A percentile compares a stretch with the other conserved stretches of the same genome.
These are phyloP conservation scores for Trapa bicornis DNA, from an alignment of 345 rosid genomes.

Conservation along the genomic window DNA sequence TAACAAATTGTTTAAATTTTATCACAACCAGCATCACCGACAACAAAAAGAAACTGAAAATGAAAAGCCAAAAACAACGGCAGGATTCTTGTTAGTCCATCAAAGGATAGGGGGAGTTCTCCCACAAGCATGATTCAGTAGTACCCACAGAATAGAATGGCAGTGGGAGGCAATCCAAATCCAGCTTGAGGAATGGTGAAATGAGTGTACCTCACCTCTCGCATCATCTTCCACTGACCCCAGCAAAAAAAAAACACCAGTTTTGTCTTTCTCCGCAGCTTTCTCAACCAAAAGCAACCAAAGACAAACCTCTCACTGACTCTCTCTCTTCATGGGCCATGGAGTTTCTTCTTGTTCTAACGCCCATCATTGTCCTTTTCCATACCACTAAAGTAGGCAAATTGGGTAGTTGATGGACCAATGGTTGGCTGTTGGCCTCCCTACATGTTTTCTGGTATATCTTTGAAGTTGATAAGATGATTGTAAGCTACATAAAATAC, in stretches of 20 bases:
- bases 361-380: neutral
- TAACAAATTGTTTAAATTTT: too few species aligned
- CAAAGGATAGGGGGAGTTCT: too few species aligned
- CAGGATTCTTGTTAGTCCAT: too few species aligned
- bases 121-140: neutral
- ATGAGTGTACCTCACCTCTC: slow-evolving; percentile 8
- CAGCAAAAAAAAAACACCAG: neutral
- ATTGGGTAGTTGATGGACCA: neutral
- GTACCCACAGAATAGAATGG: neutral
- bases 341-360: neutral
- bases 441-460: too few species aligned
- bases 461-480: too few species aligned
- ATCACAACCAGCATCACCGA: too few species aligned
- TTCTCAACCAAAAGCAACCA: neutral
- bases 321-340: neutral
- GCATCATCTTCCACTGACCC: slow-evolving; percentile 13
- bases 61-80: too few species aligned
- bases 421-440: neutral
- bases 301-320: neutral
- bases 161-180: slow-evolving; percentile 2
- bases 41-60: too few species aligned
- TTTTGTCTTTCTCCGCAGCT: slow-evolving; percentile 4
- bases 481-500: too few species aligned
- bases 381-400: neutral
- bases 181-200: neutral